Percentiles rank a stretch among this genome's conserved stretches.
Evolutionary conservation across 2,329 filamentous ascomycete species (phyloP).

Genomic region (Grosmannia serpens): DNA sequence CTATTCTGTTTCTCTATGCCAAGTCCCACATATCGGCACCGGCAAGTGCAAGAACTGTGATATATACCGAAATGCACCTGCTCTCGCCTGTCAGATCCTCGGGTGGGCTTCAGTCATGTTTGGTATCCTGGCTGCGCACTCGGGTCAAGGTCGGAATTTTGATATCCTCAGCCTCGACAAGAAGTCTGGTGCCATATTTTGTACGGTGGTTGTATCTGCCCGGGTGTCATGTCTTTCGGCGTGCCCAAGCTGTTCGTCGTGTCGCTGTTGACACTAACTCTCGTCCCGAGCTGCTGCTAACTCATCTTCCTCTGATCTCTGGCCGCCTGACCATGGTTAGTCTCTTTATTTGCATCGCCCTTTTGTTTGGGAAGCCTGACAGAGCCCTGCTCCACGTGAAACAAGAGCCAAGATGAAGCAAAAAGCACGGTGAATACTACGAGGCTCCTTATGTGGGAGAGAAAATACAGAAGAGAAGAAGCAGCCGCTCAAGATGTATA

Average conservation of each 20-base stretch:
- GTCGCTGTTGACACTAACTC: constrained; percentile 23
- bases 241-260: constrained; percentile 31
- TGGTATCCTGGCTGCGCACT: constrained; percentile 21
- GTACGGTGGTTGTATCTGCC: constrained; percentile 23
- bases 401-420: too few relatives aligned
- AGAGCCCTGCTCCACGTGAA: too few relatives aligned
- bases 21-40: too few relatives aligned
- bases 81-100: constrained; percentile 15
- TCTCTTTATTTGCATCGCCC: constrained; percentile 9
- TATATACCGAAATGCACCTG: not conserved
- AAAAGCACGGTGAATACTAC: too few relatives aligned
- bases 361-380: not conserved
- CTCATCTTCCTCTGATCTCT: constrained; percentile 25
- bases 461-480: too few relatives aligned
- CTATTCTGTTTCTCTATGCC: too few relatives aligned
- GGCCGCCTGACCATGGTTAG: constrained; percentile 18
- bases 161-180: constrained; percentile 18
- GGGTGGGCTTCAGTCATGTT: constrained; percentile 23
- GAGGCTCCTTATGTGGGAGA: too few relatives aligned
- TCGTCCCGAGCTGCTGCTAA: constrained; percentile 24
- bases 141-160: constrained; percentile 29
- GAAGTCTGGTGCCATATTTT: constrained; percentile 21
- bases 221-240: constrained; percentile 26
- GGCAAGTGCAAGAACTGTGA: not conserved
- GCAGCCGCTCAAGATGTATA: too few relatives aligned